Evolutionary conservation across 129 eudicot genomes (phyloP).

Genomic region (Sambucus nigra): DNA sequence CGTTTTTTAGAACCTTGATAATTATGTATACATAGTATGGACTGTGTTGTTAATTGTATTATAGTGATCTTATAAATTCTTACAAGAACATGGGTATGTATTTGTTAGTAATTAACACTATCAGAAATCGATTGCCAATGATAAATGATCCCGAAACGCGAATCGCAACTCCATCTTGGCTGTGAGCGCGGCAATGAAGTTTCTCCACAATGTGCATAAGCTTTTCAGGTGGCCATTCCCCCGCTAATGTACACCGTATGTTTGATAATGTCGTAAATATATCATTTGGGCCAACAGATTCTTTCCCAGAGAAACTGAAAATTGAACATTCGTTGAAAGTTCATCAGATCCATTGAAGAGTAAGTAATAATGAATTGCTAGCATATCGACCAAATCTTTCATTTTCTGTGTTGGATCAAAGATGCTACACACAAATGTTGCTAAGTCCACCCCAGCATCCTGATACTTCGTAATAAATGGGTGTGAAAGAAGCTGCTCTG

Average conservation of each 20-base stretch:
- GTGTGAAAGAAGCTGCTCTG: slow-evolving; percentile 94
- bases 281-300: slow-evolving; percentile 49
- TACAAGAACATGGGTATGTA: no score
- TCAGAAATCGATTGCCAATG: slow-evolving; percentile 77
- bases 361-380: slow-evolving; percentile 87
- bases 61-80: no score
- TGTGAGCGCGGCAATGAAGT: slow-evolving; percentile 82
- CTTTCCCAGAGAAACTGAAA: slow-evolving; percentile 88
- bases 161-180: slow-evolving; percentile 78
- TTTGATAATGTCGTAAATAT: slow-evolving; percentile 53
- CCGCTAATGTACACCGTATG: slow-evolving; percentile 74
- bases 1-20: no score
- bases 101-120: no score
- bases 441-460: slow-evolving; percentile 50
- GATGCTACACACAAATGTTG: slow-evolving; percentile 63
- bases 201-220: slow-evolving; percentile 95
- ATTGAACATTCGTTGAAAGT: slow-evolving; percentile 48
- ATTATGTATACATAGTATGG: no score
- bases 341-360: slow-evolving; percentile 93
- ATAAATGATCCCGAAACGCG: slow-evolving; percentile 88
- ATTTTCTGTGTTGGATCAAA: slow-evolving; percentile 87
- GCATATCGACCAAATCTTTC: slow-evolving; percentile 98
- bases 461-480: slow-evolving; percentile 62
- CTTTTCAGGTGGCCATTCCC: slow-evolving; percentile 94
- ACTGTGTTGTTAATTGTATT: no score